Percentiles rank a stretch among this genome's conserved stretches.
Evolutionary conservation across 2,329 filamentous ascomycete species (phyloP).

Genomic region (Nigrospora osmanthi): DNA sequence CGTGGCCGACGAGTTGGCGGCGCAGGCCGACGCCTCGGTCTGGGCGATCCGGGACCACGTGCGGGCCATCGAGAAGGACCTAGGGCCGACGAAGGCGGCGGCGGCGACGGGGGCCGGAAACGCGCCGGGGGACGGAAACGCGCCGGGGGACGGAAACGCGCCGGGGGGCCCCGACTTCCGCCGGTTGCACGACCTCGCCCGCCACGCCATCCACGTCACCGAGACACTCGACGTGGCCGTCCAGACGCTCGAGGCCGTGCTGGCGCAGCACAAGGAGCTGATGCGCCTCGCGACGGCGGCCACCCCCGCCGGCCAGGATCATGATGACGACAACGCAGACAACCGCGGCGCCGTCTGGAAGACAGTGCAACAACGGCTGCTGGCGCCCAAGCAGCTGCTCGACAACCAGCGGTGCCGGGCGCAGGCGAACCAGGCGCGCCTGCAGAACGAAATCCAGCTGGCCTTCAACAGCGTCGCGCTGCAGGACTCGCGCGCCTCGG

Average conservation of each 20-base stretch:
- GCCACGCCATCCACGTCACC: constrained; percentile 34
- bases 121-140: no score
- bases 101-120: no score
- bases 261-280: constrained; percentile 17
- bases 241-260: constrained; percentile 22
- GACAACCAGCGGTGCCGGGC: constrained; percentile 26
- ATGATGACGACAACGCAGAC: background rate
- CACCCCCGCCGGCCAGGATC: no score
- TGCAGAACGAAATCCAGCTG: constrained; percentile 49
- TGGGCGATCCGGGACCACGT: constrained; percentile 30
- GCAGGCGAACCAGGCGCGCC: constrained; percentile 30
- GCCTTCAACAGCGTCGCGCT: constrained; percentile 35
- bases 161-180: constrained; percentile 24
- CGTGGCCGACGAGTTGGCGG: constrained; percentile 20
- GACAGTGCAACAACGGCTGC: constrained; percentile 21
- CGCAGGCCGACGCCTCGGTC: constrained; percentile 24
- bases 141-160: no score
- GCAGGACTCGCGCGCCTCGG: constrained; percentile 26
- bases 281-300: constrained; percentile 5
- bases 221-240: constrained; percentile 31
- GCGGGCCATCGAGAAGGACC: constrained; percentile 21
- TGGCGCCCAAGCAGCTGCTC: constrained; percentile 23
- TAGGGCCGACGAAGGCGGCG: background rate
- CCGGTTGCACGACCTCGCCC: constrained; percentile 29
- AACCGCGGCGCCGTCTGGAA: background rate